phyloP scores from a whole-genome alignment of 306 rosid genomes.

The Cucumis hystrix region DNA sequence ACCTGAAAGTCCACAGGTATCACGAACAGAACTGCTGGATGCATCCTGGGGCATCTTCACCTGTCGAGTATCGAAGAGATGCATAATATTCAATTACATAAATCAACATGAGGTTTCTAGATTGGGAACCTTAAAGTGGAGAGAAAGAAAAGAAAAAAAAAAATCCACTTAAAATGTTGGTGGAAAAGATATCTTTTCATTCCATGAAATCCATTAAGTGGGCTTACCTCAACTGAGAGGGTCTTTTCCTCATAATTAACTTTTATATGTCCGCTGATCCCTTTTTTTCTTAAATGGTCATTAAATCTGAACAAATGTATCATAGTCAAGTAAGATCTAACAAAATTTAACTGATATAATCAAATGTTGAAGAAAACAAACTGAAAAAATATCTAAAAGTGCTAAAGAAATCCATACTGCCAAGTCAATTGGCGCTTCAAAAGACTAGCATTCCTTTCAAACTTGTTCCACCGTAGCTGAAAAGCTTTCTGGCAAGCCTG shows the following conservation, averaged over 20 bases:
- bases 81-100: not conserved
- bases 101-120: not conserved
- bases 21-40: constrained; percentile 60
- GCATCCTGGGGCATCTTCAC: constrained; percentile 97
- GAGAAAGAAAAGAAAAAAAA: not conserved
- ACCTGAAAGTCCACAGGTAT: constrained; percentile 93
- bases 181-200: not conserved
- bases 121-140: not conserved
- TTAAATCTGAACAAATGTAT: constrained; percentile 40
- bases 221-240: constrained; percentile 64
- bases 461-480: constrained; percentile 33
- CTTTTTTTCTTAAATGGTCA: constrained; percentile 69
- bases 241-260: constrained; percentile 58
- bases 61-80: constrained; percentile 25
- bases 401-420: constrained; percentile 43
- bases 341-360: not conserved
- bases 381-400: not conserved
- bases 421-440: constrained; percentile 67
- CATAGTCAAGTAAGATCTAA: constrained; percentile 1
- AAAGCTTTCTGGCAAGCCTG: constrained; percentile 72
- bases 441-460: constrained; percentile 41
- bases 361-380: not conserved
- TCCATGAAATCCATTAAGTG: not conserved
- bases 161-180: not conserved
- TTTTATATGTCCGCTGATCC: constrained; percentile 65